Evolutionary conservation across 768 basidiomycete genomes (phyloP).

Genomic region (Leccinellum rugosiceps): DNA sequence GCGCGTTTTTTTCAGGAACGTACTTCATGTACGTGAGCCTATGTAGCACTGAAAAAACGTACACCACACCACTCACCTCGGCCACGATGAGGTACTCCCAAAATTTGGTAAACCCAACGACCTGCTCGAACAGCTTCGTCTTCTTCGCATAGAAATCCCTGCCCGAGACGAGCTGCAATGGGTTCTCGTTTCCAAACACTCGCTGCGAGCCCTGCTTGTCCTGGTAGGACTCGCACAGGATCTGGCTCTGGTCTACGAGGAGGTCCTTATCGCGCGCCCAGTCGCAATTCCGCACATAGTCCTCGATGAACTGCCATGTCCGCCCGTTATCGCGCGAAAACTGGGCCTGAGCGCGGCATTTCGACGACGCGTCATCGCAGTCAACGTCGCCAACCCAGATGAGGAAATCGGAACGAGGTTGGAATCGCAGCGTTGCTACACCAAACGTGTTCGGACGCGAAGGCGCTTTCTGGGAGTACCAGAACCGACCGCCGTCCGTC

Average conservation of each 20-base stretch:
- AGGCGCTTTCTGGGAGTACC: slow-evolving; percentile 57
- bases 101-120: slow-evolving; percentile 96
- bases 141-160: slow-evolving; percentile 66
- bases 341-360: slow-evolving; percentile 72
- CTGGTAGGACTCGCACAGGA: slow-evolving; percentile 86
- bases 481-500: slow-evolving; percentile 73
- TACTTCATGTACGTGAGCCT: slow-evolving; percentile 40
- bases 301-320: slow-evolving; percentile 71
- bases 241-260: slow-evolving; percentile 79
- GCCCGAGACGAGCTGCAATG: slow-evolving; percentile 78
- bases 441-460: slow-evolving; percentile 76
- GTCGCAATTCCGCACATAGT: slow-evolving; percentile 86
- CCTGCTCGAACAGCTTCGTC: slow-evolving; percentile 75
- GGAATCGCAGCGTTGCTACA: slow-evolving; percentile 79
- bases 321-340: slow-evolving; percentile 79
- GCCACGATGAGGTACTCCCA: slow-evolving; percentile 96
- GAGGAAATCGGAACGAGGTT: slow-evolving; percentile 77
- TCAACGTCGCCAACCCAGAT: slow-evolving; percentile 85
- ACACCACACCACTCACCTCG: slow-evolving; percentile 52
- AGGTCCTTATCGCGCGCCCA: slow-evolving; percentile 85
- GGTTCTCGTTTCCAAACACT: slow-evolving; percentile 51
- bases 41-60: neutral
- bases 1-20: slow-evolving; percentile 48
- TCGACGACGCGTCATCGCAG: slow-evolving; percentile 47
- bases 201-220: slow-evolving; percentile 81